A percentile compares a stretch with the other conserved stretches of the same genome.
Conservation (phyloP, 768 basidiomycete genomes). For the Coprinopsis cinerea region DNA sequence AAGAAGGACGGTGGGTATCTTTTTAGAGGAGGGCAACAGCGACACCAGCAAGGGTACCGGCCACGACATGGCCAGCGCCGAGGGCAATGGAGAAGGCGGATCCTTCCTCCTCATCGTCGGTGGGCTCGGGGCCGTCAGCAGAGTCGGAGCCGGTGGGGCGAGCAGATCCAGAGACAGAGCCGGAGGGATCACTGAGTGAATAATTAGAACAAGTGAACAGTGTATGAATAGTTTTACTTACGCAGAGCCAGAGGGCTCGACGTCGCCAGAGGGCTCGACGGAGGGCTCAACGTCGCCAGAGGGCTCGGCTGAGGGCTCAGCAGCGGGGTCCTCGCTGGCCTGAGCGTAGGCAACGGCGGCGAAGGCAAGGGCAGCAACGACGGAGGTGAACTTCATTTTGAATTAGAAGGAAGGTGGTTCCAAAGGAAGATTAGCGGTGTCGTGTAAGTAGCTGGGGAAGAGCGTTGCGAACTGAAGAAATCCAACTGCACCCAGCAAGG, state of each 20-base stretch:
- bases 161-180: neutral
- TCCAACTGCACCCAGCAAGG: neutral
- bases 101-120: neutral
- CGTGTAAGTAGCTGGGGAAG: neutral
- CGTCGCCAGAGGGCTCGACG: neutral
- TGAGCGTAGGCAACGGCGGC: neutral
- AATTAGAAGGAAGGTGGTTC: neutral
- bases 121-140: neutral
- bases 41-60: neutral
- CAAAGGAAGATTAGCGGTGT: neutral
- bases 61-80: neutral
- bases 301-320: neutral
- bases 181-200: neutral
- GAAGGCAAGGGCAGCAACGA: neutral
- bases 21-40: constrained; percentile 1
- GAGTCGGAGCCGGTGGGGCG: neutral
- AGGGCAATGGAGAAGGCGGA: neutral
- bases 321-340: neutral
- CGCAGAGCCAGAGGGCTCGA: neutral
- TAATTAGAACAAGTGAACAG: too few species aligned
- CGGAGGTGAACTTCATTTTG: constrained; percentile 1
- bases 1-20: neutral
- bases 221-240: too few species aligned
- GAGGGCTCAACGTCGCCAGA: neutral
- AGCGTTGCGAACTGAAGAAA: neutral